phyloP scores from a whole-genome alignment of 345 rosid genomes.

The Boechera stricta region DNA sequence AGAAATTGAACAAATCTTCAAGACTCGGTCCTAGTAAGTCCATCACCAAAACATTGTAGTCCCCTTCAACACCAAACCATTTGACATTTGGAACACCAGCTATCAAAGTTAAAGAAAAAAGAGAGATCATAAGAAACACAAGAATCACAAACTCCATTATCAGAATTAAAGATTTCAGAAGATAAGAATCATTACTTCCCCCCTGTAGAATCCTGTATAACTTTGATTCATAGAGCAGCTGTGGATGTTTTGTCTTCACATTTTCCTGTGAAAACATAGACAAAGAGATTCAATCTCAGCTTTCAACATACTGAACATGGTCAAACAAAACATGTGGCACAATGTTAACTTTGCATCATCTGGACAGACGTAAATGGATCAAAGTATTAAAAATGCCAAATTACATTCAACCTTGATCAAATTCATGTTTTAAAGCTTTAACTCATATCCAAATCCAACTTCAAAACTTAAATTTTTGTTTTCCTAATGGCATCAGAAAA shows the following conservation, averaged over 20 bases:
- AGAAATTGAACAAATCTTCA: constrained; percentile 68
- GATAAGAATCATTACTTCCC: constrained; percentile 47
- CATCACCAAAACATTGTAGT: constrained; percentile 64
- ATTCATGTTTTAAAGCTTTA: no score
- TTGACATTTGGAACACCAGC: constrained; percentile 67
- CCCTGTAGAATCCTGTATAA: constrained; percentile 50
- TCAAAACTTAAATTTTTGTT: no score
- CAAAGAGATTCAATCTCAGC: neutral
- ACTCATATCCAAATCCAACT: no score
- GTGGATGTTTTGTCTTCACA: constrained; percentile 51
- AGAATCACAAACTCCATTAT: constrained; percentile 6
- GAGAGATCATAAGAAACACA: constrained; percentile 25
- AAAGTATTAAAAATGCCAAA: neutral
- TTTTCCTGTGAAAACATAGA: constrained; percentile 35
- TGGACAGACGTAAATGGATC: constrained; percentile 1
- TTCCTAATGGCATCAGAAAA: no score
- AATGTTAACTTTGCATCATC: neutral
- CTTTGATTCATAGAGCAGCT: constrained; percentile 46
- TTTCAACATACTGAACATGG: constrained; percentile 15
- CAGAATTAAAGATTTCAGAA: neutral
- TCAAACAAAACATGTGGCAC: neutral
- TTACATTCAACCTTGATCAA: neutral
- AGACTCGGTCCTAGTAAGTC: constrained; percentile 76
- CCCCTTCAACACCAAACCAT: constrained; percentile 73
- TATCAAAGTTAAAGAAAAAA: constrained; percentile 40